Conservation (phyloP, 176 grass and related monocot genomes). For the Aegilops longissima region DNA sequence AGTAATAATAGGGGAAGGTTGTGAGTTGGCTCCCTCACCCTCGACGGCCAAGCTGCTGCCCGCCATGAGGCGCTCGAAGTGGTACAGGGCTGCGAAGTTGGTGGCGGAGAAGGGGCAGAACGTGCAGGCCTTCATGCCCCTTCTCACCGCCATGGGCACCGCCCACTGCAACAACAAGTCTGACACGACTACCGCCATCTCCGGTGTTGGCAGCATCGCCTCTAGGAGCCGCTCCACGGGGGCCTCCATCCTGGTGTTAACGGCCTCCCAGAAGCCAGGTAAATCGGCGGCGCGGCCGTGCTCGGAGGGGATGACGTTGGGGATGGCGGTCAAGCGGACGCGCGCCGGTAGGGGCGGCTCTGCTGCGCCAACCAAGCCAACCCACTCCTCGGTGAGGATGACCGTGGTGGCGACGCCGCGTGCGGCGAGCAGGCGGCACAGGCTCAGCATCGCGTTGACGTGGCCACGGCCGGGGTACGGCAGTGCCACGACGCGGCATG, state of each 20-base stretch:
- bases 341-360: slow-evolving; percentile 3
- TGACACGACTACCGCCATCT: neutral
- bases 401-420: neutral
- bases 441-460: neutral
- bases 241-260: slow-evolving; percentile 41
- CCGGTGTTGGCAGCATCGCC: neutral
- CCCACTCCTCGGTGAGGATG: neutral
- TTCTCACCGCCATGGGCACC: neutral
- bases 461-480: neutral
- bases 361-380: neutral
- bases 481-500: neutral
- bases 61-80: neutral
- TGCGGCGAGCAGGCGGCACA: neutral
- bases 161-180: neutral
- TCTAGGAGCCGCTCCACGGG: slow-evolving; percentile 50
- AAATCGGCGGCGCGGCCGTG: slow-evolving; percentile 29
- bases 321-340: slow-evolving; percentile 46
- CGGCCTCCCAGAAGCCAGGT: slow-evolving; percentile 41
- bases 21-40: neutral
- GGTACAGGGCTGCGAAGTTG: neutral
- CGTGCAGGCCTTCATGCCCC: neutral
- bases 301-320: slow-evolving; percentile 62
- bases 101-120: neutral
- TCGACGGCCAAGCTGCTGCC: too few species aligned
- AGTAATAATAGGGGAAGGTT: neutral